Evolutionary conservation across 352 stramenopile genomes (phyloP).

Genomic region (Globisporangium ultimum): DNA sequence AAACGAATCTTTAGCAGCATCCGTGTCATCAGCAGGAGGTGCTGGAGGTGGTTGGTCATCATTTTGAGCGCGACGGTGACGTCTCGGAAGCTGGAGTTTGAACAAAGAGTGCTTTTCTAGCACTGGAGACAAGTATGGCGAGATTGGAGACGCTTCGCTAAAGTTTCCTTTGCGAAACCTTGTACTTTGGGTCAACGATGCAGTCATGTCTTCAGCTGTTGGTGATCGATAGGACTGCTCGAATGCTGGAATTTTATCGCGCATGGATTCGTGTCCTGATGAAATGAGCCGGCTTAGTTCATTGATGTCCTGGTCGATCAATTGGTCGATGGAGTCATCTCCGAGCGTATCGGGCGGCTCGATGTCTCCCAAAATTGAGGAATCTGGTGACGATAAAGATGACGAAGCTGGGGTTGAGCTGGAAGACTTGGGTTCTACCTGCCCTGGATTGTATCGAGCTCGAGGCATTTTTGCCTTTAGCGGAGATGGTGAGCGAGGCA

Average conservation of each 20-base stretch:
- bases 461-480: not conserved
- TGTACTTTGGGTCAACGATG: conserved; percentile 28
- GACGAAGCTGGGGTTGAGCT: conserved; percentile 10
- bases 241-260: not conserved
- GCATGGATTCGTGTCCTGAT: conserved; percentile 11
- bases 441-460: not conserved
- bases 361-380: conserved; percentile 23
- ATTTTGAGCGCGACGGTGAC: too few relatives aligned
- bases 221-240: conserved; percentile 11
- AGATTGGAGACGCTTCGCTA: not conserved
- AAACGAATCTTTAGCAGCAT: too few relatives aligned
- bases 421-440: not conserved
- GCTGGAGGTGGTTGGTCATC: too few relatives aligned
- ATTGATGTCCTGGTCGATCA: conserved; percentile 44
- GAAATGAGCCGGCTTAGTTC: conserved; percentile 40
- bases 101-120: not conserved
- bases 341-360: conserved; percentile 15
- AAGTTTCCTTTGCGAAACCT: conserved; percentile 20
- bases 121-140: too few relatives aligned
- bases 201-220: conserved; percentile 28
- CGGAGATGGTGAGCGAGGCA: conserved; percentile 4
- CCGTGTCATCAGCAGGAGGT: too few relatives aligned
- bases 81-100: not conserved
- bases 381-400: conserved; percentile 27
- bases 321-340: conserved; percentile 40